Conservation (phyloP, 2,329 filamentous ascomycete genomes). For the Corinectria fuckeliana region DNA sequence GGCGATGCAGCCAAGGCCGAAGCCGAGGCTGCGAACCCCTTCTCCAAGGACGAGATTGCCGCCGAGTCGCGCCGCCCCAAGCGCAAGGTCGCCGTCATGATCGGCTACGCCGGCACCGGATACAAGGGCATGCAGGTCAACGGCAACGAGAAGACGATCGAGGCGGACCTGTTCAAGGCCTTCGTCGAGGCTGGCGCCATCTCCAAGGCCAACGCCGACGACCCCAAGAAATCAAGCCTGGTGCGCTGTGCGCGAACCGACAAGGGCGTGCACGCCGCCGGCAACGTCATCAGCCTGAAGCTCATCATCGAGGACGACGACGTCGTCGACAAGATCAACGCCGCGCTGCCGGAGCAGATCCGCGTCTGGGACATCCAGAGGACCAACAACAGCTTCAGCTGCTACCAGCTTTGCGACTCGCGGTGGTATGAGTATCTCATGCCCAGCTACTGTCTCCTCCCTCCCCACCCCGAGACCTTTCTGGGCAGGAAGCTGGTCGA, state of each 20-base stretch:
- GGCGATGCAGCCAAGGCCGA: constrained; percentile 42
- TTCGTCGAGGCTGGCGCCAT: constrained; percentile 92
- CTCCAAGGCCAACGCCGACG: constrained; percentile 94
- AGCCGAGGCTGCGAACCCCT: constrained; percentile 51
- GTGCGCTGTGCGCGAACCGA: constrained; percentile 95
- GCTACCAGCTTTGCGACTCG: constrained; percentile 93
- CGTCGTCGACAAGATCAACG: constrained; percentile 90
- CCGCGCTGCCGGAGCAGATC: constrained; percentile 83
- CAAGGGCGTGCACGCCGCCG: constrained; percentile 95
- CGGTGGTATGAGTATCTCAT: constrained; percentile 98
- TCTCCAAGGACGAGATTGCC: constrained; percentile 81
- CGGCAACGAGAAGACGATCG: constrained; percentile 85
- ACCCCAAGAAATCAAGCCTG: constrained; percentile 94
- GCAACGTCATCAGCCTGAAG: constrained; percentile 94
- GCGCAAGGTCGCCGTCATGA: constrained; percentile 93
- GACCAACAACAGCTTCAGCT: constrained; percentile 90
- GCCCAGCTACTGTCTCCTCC: constrained; percentile 89
- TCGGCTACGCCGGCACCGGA: constrained; percentile 94
- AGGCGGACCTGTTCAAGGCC: constrained; percentile 91
- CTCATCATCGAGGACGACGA: constrained; percentile 92
- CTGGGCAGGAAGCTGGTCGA: constrained; percentile 85
- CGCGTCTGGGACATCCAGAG: constrained; percentile 92
- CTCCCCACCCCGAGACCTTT: constrained; percentile 87
- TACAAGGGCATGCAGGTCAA: constrained; percentile 98
- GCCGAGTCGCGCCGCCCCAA: constrained; percentile 88